Evolutionary conservation across 768 basidiomycete species (phyloP), one percentile per base, ranked within the genome.

Genomic region (Psilocybe azurescens): DNA sequence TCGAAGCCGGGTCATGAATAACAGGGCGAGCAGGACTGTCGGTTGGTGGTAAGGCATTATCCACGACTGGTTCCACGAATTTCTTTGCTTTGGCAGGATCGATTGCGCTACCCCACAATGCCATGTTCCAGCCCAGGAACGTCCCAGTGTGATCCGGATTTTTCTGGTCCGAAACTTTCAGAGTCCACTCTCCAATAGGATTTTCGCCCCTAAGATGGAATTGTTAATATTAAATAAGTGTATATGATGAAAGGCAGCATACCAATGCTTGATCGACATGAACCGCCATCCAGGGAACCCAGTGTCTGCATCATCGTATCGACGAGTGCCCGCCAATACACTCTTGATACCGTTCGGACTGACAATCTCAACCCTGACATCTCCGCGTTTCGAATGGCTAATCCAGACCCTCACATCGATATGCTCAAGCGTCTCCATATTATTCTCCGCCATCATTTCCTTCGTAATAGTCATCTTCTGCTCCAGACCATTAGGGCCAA

Each of bases 231-330:
- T 28, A 20, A 46, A 10, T 50, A 47, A 13, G 5, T 18, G 0
- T 14, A 16, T 13, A 11, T 14, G 5, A 14, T 2, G 33, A n/a
- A 16, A 36, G 38, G 29, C 11, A 14, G 75, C 87, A 70, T 67
- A 96, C 96, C 97, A 99, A 71, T 99, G 97, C 76, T 99, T 99
- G 60, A 98, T 85, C 33, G 87, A 86, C 95, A 97, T 98, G 72
- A 99, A 98, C 44, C 84, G 89, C 97, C 97, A 99, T 3, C 93
- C 96, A 24, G 86, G 86, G 73, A 84, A 97, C 3, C 97, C 97
- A 13, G 80, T 83, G 7, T 69, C 73, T 7, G 84, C 87, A 18
- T 76, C 74, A 70, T 99, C 97, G 11, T 81, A 79, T 50, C 78
- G 68, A 56, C 97, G 84, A 53, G 79, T 79, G 33, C 86, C 85